A percentile compares a stretch with the other conserved stretches of the same genome.
These are phyloP conservation scores for Helichrysum umbraculigerum DNA, from an alignment of 129 eudicot genomes.

Conservation along the genomic window DNA sequence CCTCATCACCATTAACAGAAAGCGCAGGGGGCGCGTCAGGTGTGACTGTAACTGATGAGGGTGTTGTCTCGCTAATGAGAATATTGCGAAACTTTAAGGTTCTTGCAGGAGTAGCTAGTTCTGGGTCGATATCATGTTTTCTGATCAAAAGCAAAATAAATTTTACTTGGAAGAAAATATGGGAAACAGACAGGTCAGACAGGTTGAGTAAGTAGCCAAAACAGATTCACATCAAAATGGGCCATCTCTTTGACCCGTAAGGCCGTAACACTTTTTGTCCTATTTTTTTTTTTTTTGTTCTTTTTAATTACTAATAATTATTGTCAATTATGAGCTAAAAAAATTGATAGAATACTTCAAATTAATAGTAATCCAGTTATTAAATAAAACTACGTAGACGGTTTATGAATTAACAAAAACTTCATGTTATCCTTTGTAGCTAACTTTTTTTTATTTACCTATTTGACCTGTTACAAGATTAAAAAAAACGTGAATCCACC, in stretches of 20 bases:
- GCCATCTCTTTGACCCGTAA: neutral
- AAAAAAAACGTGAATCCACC: neutral
- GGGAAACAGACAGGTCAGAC: neutral
- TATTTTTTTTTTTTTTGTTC: too few species aligned
- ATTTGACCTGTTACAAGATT: neutral
- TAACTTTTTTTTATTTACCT: neutral
- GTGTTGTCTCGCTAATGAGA: conserved; percentile 29
- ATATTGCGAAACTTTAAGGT: conserved; percentile 47
- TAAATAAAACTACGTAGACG: neutral
- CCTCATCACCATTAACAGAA: conserved; percentile 48
- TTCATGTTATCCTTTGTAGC: neutral
- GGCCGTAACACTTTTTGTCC: neutral
- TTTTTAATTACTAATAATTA: too few species aligned
- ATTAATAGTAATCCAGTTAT: neutral
- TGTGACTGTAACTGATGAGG: conserved; percentile 38
- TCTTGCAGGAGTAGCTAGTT: conserved; percentile 56
- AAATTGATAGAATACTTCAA: neutral
- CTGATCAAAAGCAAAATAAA: conserved; percentile 38
- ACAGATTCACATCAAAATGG: neutral
- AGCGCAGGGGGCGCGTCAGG: conserved; percentile 60
- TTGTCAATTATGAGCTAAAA: too few species aligned
- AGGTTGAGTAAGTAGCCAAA: too few species aligned
- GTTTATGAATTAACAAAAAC: neutral
- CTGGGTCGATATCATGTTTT: conserved; percentile 60
- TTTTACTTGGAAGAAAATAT: neutral